These are phyloP conservation scores for Vigna angularis DNA, from an alignment of 306 rosid species.

Conservation along the genomic window DNA sequence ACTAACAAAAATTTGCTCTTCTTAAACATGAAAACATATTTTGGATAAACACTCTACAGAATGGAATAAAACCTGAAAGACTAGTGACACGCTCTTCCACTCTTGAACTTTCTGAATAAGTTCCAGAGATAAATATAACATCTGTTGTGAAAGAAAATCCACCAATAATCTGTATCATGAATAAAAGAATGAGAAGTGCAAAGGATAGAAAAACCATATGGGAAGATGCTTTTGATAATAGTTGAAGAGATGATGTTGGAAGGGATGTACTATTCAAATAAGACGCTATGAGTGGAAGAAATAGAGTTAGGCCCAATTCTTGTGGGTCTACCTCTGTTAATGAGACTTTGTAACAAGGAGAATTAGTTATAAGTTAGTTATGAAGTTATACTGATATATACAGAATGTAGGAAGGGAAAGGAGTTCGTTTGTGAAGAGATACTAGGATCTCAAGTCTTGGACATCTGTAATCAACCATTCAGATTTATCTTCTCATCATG, in stretches of 20 bases:
- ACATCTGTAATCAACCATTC: not conserved
- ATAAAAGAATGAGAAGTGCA: slow-evolving; percentile 25
- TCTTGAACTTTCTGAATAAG: slow-evolving; percentile 61
- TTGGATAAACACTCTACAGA: slow-evolving; percentile 13
- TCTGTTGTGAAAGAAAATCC: slow-evolving; percentile 79
- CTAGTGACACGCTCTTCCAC: slow-evolving; percentile 67
- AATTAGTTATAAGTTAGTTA: not conserved
- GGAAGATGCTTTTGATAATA: slow-evolving; percentile 30
- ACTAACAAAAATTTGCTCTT: slow-evolving; percentile 13
- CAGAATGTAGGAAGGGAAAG: not conserved
- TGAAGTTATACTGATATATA: not conserved
- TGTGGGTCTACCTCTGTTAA: not conserved
- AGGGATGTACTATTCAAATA: not conserved
- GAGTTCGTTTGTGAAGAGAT: not conserved
- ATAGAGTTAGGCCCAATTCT: not conserved
- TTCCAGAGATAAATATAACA: slow-evolving; percentile 74
- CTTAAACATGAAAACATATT: slow-evolving; percentile 36
- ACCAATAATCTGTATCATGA: slow-evolving; percentile 69
- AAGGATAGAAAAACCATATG: slow-evolving; percentile 27
- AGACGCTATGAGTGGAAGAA: not conserved
- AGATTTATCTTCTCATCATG: not conserved
- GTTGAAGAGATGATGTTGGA: not conserved
- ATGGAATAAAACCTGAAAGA: slow-evolving; percentile 73
- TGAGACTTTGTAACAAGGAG: not conserved
- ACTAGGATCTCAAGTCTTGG: not conserved